Conservation (phyloP, 768 basidiomycete species). For the Grammothele lineata region DNA sequence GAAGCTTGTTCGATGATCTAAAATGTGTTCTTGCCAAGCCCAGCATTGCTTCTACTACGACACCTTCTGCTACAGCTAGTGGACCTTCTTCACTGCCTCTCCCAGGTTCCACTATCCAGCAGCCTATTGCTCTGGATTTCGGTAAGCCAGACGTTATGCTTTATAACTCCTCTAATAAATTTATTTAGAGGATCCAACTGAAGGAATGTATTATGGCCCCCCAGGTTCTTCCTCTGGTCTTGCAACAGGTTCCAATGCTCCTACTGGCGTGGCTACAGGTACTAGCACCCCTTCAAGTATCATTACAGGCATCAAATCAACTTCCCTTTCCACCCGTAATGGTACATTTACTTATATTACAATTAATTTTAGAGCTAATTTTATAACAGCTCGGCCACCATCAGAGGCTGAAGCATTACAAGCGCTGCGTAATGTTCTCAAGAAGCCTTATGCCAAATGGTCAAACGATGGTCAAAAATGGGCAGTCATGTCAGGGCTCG, state of each 20-base stretch:
- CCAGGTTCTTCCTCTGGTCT: too few species aligned
- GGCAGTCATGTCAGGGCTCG: slow-evolving; percentile 1
- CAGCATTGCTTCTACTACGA: too few species aligned
- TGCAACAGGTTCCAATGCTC: not conserved
- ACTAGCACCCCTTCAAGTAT: not conserved
- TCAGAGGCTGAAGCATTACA: not conserved
- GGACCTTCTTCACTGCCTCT: not conserved
- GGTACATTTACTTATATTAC: too few species aligned
- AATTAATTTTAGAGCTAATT: not conserved
- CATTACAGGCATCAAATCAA: too few species aligned
- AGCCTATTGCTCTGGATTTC: too few species aligned
- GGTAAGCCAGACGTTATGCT: too few species aligned
- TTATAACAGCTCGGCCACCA: not conserved
- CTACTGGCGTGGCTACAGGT: not conserved
- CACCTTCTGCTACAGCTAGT: too few species aligned
- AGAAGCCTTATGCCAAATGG: not conserved
- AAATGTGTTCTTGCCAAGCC: too few species aligned
- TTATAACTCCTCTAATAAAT: too few species aligned
- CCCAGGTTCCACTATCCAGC: too few species aligned
- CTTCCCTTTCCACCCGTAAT: too few species aligned
- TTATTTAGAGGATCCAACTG: not conserved
- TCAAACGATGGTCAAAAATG: slow-evolving; percentile 1
- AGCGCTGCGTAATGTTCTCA: not conserved
- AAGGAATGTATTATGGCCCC: not conserved
- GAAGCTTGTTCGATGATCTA: slow-evolving; percentile 1